Conservation (phyloP, 2,329 filamentous ascomycete genomes). For the Malbranchea zuffiana region DNA sequence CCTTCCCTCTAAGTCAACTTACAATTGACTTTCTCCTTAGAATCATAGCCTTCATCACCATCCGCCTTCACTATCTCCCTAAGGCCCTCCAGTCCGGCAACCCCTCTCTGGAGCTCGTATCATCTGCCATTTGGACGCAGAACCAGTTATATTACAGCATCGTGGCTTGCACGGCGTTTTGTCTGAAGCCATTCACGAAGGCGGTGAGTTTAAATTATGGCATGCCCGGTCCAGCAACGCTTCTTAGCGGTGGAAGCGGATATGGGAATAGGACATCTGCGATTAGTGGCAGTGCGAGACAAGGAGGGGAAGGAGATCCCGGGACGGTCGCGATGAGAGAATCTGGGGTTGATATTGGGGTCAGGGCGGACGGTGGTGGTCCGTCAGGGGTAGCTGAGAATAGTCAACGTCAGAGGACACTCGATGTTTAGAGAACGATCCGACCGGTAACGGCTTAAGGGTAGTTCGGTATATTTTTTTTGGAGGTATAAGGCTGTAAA, state of each 20-base stretch:
- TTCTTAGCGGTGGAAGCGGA: conserved; percentile 19
- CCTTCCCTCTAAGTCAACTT: background rate
- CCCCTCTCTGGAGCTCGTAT: conserved; percentile 26
- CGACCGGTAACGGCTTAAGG: no score
- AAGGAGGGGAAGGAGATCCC: background rate
- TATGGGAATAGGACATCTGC: no score
- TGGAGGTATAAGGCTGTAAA: no score
- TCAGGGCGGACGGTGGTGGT: no score
- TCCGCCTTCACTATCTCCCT: conserved; percentile 27
- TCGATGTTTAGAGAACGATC: no score
- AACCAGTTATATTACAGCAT: conserved; percentile 28
- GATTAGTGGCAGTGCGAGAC: no score
- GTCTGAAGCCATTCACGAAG: conserved; percentile 28
- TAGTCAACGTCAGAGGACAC: no score
- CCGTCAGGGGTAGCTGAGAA: no score
- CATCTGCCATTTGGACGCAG: conserved; percentile 29
- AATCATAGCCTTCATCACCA: conserved; percentile 26
- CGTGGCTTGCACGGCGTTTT: conserved; percentile 29
- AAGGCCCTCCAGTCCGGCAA: conserved; percentile 23
- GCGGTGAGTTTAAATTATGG: conserved; percentile 30
- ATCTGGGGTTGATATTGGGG: no score
- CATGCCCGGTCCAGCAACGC: conserved; percentile 22
- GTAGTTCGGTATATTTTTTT: no score
- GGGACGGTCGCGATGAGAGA: no score
- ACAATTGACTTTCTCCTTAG: conserved; percentile 17